Base-by-base conservation (phyloP, 2,329 filamentous ascomycete species). In the Penicillium sp. region DNA sequence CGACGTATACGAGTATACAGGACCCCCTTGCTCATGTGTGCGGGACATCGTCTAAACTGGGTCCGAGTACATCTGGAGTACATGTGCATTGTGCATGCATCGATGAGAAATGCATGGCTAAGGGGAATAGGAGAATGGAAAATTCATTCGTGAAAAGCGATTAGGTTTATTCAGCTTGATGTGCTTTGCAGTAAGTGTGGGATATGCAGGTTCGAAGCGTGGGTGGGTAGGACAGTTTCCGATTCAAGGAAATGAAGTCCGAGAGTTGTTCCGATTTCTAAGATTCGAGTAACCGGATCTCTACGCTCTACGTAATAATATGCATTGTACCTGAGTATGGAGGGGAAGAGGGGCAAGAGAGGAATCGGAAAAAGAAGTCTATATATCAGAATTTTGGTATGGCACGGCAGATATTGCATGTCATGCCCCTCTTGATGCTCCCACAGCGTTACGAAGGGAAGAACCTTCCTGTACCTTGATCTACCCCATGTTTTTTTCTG, bases 381-480 rank as follows among this genome's bases (percentile, higher is more conserved):
- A 61, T 53, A 54, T 54, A 61, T 61, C 54, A 58, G 51, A 56
- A 59, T 42, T 19, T 2, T 14, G 10, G 22, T 57, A 49, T 59
- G 58, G 54, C 47, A 53, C 51, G 42, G 21, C 31, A 50, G 39
- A 16, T 33, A 19, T 44, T 37, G 56, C 45, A 56, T 57, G 49
- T 49, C 56, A 57, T 59, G 19, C 31, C 44, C 42, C 16, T 52
- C 49, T 31, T 7, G 44, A 26, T 31, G 14, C 35, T 37, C 14
- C 14, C 7, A 26, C 26, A 8, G 26, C 26, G 26, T 26, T 26
- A 26, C 26, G 26, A 31, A 31, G 10, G 24, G 27, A 21, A 13
- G 31, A 33, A 33, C 10, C 14, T 14, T 33, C 31, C 31, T 13
- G 35, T 10, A 26, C 11, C 14, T 46, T 43, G 43, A 10, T 26